Evolutionary conservation across 169 alveolate species (phyloP), one percentile per base, ranked within the genome.

Genomic region (Perkinsus marinus): DNA sequence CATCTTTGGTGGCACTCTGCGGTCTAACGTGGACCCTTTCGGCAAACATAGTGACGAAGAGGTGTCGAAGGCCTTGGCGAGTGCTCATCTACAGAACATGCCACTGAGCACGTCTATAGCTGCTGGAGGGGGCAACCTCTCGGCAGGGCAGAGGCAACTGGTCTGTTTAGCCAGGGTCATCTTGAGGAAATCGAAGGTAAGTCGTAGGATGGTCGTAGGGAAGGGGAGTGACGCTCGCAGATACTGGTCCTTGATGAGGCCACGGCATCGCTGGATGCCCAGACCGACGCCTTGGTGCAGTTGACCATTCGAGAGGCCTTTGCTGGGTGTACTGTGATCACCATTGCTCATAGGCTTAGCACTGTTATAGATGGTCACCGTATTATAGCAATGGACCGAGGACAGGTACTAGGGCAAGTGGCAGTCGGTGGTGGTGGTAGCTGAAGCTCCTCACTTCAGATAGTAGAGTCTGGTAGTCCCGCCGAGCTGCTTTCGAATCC

Each of bases 11-110:
- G 98, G 98, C 39, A 94, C 97, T 38, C 89, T 97, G 36, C 95
- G 98, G 92, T 96, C 96, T 94, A 98, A 98, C 90, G 89, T 98
- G 46, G 99, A 98, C 94, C 99, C 99, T 7, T 93, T 96, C 91
- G 94, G 94, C 57, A 92, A 95, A 90, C 94, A 93, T 91, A 89
- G 95, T 26, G 97, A 95, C 57, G 96, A 93, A 39, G 95, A 95
- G 91, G 92, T 96, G 10, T 92, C 95, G 95, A 41, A 92, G 89
- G 98, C 96, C 13, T 57, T 96, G 57, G 90, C 94, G 39, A 57
- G 37, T 13, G 79, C 79, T 0, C 79, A 57, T 22, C 36, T 94
- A 39, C 92, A 90, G 79, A 90, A 94, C 92, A 95, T 97, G 46
- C 96, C 96, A 79, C 79, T 95, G 41, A 38, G 90, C 10, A 89